phyloP scores from a whole-genome alignment of 164 flowering plant species.

The Tetracentron sinense region DNA sequence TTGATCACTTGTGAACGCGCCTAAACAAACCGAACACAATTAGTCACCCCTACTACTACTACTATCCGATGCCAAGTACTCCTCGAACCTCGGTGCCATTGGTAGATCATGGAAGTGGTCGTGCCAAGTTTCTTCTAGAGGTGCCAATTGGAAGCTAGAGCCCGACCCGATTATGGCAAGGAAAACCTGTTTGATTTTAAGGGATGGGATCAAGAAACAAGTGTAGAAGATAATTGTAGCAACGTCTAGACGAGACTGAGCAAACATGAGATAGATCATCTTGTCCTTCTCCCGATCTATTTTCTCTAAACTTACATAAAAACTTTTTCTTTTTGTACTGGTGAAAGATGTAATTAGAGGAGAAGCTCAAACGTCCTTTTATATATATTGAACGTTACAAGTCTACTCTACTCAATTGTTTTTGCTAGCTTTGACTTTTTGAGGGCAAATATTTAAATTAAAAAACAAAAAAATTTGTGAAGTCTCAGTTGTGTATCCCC shows the following conservation, averaged over 20 bases:
- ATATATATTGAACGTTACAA: no score
- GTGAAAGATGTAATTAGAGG: no score
- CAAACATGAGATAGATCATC: constrained; percentile 16
- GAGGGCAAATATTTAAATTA: no score
- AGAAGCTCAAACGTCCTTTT: no score
- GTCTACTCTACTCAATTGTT: no score
- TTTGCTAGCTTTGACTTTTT: no score
- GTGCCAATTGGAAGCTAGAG: not conserved
- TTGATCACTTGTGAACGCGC: constrained; percentile 9
- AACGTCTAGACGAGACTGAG: constrained; percentile 11
- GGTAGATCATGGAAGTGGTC: not conserved
- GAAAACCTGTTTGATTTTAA: constrained; percentile 8
- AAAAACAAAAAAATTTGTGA: no score
- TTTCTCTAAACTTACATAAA: no score
- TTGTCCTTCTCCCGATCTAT: no score
- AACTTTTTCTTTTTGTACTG: no score
- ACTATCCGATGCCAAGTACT: not conserved
- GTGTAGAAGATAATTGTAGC: constrained; percentile 17
- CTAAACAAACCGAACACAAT: constrained; percentile 18
- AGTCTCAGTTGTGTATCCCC: no score
- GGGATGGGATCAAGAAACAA: constrained; percentile 19
- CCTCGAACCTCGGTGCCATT: not conserved
- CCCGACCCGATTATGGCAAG: constrained; percentile 1
- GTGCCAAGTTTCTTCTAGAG: not conserved
- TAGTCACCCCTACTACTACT: not conserved